Evolutionary conservation across 192 early-diverging fungal genomes (phyloP).

Genomic region (Dissophora ornata): DNA sequence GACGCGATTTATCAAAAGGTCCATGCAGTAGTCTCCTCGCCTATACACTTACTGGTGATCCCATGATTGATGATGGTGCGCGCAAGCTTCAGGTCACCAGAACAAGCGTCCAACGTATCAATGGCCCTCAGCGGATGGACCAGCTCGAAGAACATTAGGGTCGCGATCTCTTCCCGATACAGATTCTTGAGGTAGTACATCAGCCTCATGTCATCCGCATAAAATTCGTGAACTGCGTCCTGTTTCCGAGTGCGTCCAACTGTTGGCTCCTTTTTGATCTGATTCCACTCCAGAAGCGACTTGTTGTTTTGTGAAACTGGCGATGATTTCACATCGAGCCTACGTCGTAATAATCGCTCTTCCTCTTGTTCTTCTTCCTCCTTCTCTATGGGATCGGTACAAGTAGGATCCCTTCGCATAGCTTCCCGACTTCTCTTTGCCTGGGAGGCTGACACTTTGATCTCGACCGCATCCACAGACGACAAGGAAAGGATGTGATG

Average conservation of each 20-base stretch:
- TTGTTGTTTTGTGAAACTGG: background rate
- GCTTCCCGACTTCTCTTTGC: too few relatives aligned
- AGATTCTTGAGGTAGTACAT: constrained; percentile 10
- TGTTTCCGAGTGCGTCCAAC: background rate
- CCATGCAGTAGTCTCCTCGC: too few relatives aligned
- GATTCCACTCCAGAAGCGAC: too few relatives aligned
- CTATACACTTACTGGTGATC: too few relatives aligned
- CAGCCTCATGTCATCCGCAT: background rate
- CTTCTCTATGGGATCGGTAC: background rate
- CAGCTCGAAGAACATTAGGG: constrained; percentile 16
- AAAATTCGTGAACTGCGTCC: constrained; percentile 12
- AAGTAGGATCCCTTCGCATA: too few relatives aligned
- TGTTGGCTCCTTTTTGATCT: background rate
- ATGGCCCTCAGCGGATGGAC: constrained; percentile 26
- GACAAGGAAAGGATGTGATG: too few relatives aligned
- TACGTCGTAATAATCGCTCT: too few relatives aligned
- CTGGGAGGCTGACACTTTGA: background rate
- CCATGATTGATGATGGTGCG: constrained; percentile 5
- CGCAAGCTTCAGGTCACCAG: constrained; percentile 11
- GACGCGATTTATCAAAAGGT: background rate
- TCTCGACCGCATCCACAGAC: background rate
- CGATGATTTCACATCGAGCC: background rate
- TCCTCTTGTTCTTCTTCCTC: constrained; percentile 19
- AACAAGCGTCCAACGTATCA: constrained; percentile 35
- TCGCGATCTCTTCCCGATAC: constrained; percentile 17